These are phyloP conservation scores for Paradendryphiella salina DNA, from an alignment of 2,329 filamentous ascomycete genomes.

Conservation along the genomic window DNA sequence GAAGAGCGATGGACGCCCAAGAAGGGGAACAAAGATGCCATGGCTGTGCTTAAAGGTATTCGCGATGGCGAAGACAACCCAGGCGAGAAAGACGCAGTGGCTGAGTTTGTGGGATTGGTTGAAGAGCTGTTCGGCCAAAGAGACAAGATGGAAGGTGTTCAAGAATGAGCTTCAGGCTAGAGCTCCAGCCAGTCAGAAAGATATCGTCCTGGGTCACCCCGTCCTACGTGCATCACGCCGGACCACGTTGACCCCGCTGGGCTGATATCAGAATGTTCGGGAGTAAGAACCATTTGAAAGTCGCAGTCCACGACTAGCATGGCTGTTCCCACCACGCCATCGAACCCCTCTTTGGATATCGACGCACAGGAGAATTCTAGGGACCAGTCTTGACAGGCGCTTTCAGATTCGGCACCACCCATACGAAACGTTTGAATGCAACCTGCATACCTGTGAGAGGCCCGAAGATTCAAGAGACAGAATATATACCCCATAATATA, in stretches of 20 bases:
- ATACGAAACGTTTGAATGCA: too few species aligned
- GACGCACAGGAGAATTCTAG: too few species aligned
- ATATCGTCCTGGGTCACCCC: too few species aligned
- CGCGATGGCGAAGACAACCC: conserved; percentile 35
- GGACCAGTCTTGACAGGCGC: too few species aligned
- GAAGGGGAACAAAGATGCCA: conserved; percentile 37
- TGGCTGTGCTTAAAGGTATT: conserved; percentile 33
- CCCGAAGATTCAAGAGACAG: too few species aligned
- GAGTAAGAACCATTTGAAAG: background rate
- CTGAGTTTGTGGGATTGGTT: conserved; percentile 45
- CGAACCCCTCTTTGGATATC: too few species aligned
- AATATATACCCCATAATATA: too few species aligned
- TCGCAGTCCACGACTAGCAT: too few species aligned
- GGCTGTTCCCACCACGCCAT: too few species aligned
- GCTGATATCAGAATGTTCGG: background rate
- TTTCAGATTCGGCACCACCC: too few species aligned
- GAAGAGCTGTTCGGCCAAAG: conserved; percentile 28
- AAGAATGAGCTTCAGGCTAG: background rate
- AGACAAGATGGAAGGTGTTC: conserved; percentile 1
- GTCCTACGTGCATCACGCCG: background rate
- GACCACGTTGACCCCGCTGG: background rate
- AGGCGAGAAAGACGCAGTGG: conserved; percentile 46
- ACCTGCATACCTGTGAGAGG: too few species aligned
- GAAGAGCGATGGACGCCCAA: conserved; percentile 36
- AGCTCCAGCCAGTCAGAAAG: background rate